Conservation (phyloP, 495 filamentous ascomycete genomes). For the Neurospora cerealis region DNA sequence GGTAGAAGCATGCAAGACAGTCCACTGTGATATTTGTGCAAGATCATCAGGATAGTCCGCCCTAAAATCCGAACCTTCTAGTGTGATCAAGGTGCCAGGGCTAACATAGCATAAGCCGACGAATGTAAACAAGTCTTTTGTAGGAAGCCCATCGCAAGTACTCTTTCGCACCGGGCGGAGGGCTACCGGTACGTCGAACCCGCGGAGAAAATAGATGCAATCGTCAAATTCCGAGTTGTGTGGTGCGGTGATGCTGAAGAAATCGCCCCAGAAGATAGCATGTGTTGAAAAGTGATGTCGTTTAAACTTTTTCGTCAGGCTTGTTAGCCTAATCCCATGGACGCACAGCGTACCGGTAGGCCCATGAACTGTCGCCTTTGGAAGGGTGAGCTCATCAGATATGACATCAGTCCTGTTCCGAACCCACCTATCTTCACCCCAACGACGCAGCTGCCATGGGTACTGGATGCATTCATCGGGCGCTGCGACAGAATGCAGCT, state of each 20-base stretch:
- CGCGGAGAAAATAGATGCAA: constrained; percentile 7
- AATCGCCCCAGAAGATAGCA: neutral
- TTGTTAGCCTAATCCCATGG: constrained; percentile 5
- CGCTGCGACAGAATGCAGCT: neutral
- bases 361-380: constrained; percentile 1
- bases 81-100: neutral
- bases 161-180: constrained; percentile 2
- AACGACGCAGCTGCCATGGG: neutral
- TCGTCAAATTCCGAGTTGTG: neutral
- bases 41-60: neutral
- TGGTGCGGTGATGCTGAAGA: constrained; percentile 4
- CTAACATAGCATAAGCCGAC: constrained; percentile 6
- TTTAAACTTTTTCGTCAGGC: neutral
- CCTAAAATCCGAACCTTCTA: neutral
- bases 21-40: neutral
- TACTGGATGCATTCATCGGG: neutral
- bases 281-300: neutral
- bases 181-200: constrained; percentile 3
- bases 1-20: neutral
- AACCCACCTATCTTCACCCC: neutral
- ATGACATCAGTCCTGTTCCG: neutral
- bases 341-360: constrained; percentile 6
- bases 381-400: neutral
- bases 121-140: constrained; percentile 5
- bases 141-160: neutral